phyloP scores from a whole-genome alignment of 495 filamentous ascomycete species.

The Penicillium waksmanii region DNA sequence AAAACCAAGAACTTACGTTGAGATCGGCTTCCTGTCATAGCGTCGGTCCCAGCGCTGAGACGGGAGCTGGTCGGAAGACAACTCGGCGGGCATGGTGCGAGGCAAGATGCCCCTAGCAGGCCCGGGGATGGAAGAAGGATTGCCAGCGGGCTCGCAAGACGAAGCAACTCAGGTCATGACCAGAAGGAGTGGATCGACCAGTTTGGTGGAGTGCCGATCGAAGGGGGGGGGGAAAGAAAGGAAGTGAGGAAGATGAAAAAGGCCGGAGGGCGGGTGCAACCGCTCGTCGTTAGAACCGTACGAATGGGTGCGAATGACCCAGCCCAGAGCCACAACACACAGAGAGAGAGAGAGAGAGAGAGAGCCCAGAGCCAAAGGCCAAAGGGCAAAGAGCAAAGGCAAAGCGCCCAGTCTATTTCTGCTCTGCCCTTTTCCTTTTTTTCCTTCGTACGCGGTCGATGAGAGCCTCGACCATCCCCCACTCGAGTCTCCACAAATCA shows the following conservation, averaged over 20 bases:
- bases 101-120: slow-evolving; percentile 20
- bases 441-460: slow-evolving; percentile 28
- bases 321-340: neutral
- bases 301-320: neutral
- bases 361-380: no score
- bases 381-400: no score
- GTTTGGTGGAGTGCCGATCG: slow-evolving; percentile 25
- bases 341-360: no score
- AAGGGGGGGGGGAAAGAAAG: slow-evolving; percentile 10
- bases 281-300: slow-evolving; percentile 11
- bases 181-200: slow-evolving; percentile 16
- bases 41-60: slow-evolving; percentile 25
- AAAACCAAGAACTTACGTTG: slow-evolving; percentile 19
- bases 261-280: slow-evolving; percentile 20
- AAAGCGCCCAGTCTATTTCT: neutral
- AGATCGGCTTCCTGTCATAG: slow-evolving; percentile 33
- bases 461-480: slow-evolving; percentile 37
- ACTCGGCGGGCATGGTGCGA: slow-evolving; percentile 30
- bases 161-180: slow-evolving; percentile 23
- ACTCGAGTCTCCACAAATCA: slow-evolving; percentile 27
- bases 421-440: slow-evolving; percentile 9
- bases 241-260: slow-evolving; percentile 21
- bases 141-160: slow-evolving; percentile 2
- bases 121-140: slow-evolving; percentile 9
- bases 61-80: slow-evolving; percentile 11